A percentile compares a stretch with the other conserved stretches of the same genome.
Evolutionary conservation across 2,329 filamentous ascomycete genomes (phyloP).

Genomic region (Fusarium luffae): DNA sequence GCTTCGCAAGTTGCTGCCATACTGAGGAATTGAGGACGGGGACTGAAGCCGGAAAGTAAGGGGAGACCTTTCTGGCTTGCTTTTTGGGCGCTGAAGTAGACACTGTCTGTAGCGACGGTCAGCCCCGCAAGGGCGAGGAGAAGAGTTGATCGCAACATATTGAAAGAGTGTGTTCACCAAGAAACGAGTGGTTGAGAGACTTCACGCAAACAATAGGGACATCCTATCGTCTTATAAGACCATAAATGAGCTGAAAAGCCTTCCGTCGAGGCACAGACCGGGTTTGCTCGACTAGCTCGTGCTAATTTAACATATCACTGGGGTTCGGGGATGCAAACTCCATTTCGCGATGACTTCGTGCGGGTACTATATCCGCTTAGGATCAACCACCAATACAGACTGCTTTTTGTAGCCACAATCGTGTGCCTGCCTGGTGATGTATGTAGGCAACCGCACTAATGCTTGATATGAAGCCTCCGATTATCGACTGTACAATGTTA

Average conservation of each 20-base stretch:
- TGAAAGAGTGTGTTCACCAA: not conserved
- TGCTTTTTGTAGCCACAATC: not conserved
- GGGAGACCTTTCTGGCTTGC: conserved; percentile 28
- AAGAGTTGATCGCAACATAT: conserved; percentile 44
- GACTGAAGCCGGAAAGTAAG: conserved; percentile 38
- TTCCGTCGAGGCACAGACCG: conserved; percentile 10
- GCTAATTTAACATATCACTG: conserved; percentile 27
- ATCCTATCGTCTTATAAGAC: conserved; percentile 31
- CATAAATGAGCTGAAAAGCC: conserved; percentile 21
- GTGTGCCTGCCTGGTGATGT: not conserved
- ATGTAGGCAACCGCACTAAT: not conserved
- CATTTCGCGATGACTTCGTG: conserved; percentile 36
- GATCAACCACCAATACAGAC: conserved; percentile 16
- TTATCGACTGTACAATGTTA: not conserved
- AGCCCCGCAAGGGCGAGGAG: conserved; percentile 44
- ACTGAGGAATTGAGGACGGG: conserved; percentile 35
- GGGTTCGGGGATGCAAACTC: conserved; percentile 18
- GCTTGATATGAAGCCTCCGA: not conserved
- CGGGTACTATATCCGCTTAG: conserved; percentile 32
- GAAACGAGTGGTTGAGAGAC: not conserved
- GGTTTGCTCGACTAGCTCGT: conserved; percentile 25
- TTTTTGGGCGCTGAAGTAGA: conserved; percentile 32
- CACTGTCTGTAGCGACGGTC: conserved; percentile 32
- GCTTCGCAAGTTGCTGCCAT: conserved; percentile 35
- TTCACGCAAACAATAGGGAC: not conserved